phyloP scores from a whole-genome alignment of 1,284 basidiomycete species.

The Apiotrichum gracile region DNA sequence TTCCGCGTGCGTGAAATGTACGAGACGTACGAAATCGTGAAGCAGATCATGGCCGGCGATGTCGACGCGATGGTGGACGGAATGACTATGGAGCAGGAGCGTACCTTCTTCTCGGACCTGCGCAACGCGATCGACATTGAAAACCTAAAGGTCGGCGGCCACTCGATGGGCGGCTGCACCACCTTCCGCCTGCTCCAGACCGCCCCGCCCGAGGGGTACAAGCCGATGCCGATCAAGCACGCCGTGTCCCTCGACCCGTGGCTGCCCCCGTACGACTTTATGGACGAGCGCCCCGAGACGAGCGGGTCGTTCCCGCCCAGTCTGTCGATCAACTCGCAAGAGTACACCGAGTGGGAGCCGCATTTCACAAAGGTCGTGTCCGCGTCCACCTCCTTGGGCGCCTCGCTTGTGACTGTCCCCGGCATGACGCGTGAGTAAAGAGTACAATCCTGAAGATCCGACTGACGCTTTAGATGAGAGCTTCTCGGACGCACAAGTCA shows the following conservation, averaged over 20 bases:
- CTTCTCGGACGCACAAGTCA: conserved; percentile 41
- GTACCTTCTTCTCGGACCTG: conserved; percentile 48
- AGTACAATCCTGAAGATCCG: too few species aligned
- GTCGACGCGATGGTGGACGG: conserved; percentile 2
- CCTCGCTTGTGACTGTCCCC: conserved; percentile 29
- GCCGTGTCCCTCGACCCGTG: conserved; percentile 61
- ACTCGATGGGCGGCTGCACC: conserved; percentile 73
- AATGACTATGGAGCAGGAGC: not conserved
- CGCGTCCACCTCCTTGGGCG: conserved; percentile 47
- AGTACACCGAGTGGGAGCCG: conserved; percentile 59
- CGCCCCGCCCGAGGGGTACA: conserved; percentile 20
- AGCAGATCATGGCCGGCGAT: conserved; percentile 15
- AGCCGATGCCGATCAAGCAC: conserved; percentile 54
- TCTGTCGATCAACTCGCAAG: conserved; percentile 65
- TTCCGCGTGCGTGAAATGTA: conserved; percentile 64
- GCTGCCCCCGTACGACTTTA: conserved; percentile 58
- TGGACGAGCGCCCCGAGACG: not conserved
- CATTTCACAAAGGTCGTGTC: conserved; percentile 59
- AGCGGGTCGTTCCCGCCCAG: conserved; percentile 40
- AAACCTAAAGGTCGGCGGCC: conserved; percentile 57
- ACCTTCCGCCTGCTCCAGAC: conserved; percentile 32
- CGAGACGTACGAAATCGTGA: conserved; percentile 50
- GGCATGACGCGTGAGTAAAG: conserved; percentile 35
- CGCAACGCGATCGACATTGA: conserved; percentile 43
- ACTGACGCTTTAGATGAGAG: conserved; percentile 29